Percentiles rank a stretch among this genome's conserved stretches.
Conservation (phyloP, 352 stramenopile species). For the Phytophthora hybrid region DNA sequence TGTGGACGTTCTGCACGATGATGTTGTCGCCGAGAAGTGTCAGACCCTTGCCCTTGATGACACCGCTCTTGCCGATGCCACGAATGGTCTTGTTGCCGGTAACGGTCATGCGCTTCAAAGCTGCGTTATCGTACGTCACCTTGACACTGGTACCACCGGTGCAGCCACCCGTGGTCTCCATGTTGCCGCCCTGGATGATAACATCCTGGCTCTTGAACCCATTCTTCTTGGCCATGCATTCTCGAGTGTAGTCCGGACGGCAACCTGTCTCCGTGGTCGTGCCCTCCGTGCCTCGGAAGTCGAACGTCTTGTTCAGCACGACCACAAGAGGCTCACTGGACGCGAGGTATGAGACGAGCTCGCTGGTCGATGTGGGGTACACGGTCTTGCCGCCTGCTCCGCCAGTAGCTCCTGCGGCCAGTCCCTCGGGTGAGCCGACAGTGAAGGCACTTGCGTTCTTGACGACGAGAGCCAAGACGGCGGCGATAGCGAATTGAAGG, state of each 20-base stretch:
- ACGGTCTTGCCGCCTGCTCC: constrained; percentile 36
- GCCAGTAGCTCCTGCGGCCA: constrained; percentile 41
- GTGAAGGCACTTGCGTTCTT: constrained; percentile 27
- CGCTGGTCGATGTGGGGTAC: constrained; percentile 37
- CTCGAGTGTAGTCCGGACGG: constrained; percentile 39
- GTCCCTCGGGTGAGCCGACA: constrained; percentile 30
- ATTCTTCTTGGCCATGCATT: constrained; percentile 56
- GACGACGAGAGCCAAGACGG: constrained; percentile 11
- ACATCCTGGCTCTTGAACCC: constrained; percentile 54
- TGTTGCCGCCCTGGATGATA: constrained; percentile 47
- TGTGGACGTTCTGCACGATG: constrained; percentile 61
- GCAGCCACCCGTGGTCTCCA: constrained; percentile 56
- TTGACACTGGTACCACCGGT: constrained; percentile 42
- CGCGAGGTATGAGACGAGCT: constrained; percentile 45
- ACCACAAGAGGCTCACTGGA: constrained; percentile 35
- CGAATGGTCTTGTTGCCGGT: no score
- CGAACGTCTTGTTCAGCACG: constrained; percentile 48
- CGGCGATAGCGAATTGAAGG: neutral
- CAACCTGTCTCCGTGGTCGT: constrained; percentile 46
- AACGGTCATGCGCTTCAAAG: no score
- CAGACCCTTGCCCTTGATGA: constrained; percentile 52
- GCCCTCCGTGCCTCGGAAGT: constrained; percentile 50
- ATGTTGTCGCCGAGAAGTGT: constrained; percentile 52
- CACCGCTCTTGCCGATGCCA: no score
- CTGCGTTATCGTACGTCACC: no score